These are phyloP conservation scores for Zopfia rhizophila DNA, from an alignment of 2,329 filamentous ascomycete genomes.

Conservation along the genomic window DNA sequence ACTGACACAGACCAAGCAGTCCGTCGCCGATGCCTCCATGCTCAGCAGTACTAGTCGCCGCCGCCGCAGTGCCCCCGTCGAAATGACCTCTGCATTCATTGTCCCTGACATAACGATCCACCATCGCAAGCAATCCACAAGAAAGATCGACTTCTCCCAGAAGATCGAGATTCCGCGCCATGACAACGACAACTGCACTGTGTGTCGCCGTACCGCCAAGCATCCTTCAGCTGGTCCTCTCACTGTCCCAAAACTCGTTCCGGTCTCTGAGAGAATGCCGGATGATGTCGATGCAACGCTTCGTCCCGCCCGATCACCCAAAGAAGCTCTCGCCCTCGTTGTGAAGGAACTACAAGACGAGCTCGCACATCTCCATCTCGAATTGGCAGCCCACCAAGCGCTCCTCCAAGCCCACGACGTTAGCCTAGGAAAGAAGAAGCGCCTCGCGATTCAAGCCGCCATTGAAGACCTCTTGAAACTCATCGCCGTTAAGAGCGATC, in stretches of 20 bases:
- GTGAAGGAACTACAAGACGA: slow-evolving; percentile 86
- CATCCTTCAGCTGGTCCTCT: slow-evolving; percentile 41
- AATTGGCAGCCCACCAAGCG: slow-evolving; percentile 70
- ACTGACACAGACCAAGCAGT: slow-evolving; percentile 42
- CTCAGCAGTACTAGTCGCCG: slow-evolving; percentile 62
- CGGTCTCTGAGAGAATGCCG: slow-evolving; percentile 61
- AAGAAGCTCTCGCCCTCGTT: slow-evolving; percentile 79
- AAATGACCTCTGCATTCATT: slow-evolving; percentile 73
- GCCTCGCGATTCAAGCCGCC: slow-evolving; percentile 68
- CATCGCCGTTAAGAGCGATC: slow-evolving; percentile 78
- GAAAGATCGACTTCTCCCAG: slow-evolving; percentile 28
- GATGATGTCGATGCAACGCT: slow-evolving; percentile 69
- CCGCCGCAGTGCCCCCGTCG: slow-evolving; percentile 59
- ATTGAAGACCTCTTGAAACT: slow-evolving; percentile 71
- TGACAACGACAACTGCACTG: slow-evolving; percentile 65
- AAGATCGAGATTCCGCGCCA: slow-evolving; percentile 55
- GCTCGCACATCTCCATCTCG: slow-evolving; percentile 77
- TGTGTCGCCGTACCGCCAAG: slow-evolving; percentile 61
- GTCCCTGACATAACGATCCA: slow-evolving; percentile 70
- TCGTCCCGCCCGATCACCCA: slow-evolving; percentile 72
- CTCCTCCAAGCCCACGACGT: slow-evolving; percentile 70
- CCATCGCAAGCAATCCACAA: slow-evolving; percentile 35
- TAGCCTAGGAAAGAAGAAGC: slow-evolving; percentile 70
- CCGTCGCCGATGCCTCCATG: slow-evolving; percentile 51
- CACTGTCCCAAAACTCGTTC: slow-evolving; percentile 61